A percentile compares a stretch with the other conserved stretches of the same genome.
Conservation (phyloP, 176 grass and related monocot species). For the Zoysia japonica region DNA sequence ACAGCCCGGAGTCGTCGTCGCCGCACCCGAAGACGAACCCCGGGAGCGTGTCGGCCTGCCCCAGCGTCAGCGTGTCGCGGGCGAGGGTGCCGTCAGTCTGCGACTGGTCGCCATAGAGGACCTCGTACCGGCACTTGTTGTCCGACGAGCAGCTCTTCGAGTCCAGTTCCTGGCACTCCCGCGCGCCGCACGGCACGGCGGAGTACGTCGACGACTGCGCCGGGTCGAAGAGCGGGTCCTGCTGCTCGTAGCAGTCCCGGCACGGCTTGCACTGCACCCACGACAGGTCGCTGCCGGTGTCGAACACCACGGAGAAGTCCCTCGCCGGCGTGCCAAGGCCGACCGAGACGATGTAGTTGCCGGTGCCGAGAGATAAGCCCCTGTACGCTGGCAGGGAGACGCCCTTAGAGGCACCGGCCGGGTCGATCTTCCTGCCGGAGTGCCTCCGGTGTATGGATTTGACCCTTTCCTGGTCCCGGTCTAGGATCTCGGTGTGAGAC, state of each 20-base stretch:
- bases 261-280: conserved; percentile 89
- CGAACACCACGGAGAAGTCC: conserved; percentile 59
- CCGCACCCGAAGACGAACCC: conserved; percentile 80
- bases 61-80: conserved; percentile 65
- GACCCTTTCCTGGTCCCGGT: conserved; percentile 57
- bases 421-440: background rate
- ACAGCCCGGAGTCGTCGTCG: conserved; percentile 50
- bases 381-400: conserved; percentile 49
- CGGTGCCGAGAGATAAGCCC: conserved; percentile 54
- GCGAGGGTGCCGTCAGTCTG: conserved; percentile 59
- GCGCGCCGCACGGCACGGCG: conserved; percentile 39
- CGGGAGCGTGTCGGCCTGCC: conserved; percentile 24
- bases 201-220: conserved; percentile 54
- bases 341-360: conserved; percentile 69
- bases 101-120: conserved; percentile 69
- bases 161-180: conserved; percentile 52
- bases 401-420: conserved; percentile 32
- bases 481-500: conserved; percentile 47
- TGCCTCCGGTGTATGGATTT: conserved; percentile 46
- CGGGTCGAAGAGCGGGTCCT: conserved; percentile 82
- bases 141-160: conserved; percentile 27
- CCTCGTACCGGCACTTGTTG: conserved; percentile 54
- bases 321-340: conserved; percentile 68
- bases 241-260: conserved; percentile 58
- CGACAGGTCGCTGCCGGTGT: conserved; percentile 86